Conservation (phyloP, 2,329 filamentous ascomycete genomes). For the Botrytis sinoallii region DNA sequence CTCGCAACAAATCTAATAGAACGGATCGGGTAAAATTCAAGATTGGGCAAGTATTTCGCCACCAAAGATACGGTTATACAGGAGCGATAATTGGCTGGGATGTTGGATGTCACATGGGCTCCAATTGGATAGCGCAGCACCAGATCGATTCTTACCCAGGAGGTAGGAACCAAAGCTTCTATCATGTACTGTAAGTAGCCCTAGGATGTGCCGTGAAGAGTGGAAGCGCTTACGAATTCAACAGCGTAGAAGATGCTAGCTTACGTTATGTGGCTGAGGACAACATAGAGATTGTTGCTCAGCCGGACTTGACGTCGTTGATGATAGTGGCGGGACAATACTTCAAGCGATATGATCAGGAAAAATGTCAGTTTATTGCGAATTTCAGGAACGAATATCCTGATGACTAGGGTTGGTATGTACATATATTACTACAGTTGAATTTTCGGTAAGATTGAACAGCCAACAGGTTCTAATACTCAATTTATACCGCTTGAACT, state of each 20-base stretch:
- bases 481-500: conserved; percentile 4
- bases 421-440: conserved; percentile 6
- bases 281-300: conserved; percentile 65
- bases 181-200: conserved; percentile 75
- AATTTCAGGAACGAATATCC: conserved; percentile 83
- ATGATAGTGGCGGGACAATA: conserved; percentile 74
- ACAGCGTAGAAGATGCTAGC: conserved; percentile 62
- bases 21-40: conserved; percentile 56
- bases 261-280: conserved; percentile 76
- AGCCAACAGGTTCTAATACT: neutral
- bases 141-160: conserved; percentile 57
- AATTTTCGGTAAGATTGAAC: neutral
- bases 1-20: conserved; percentile 27
- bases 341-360: conserved; percentile 80
- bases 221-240: conserved; percentile 32
- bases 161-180: conserved; percentile 69
- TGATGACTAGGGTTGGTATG: conserved; percentile 58
- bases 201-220: conserved; percentile 10
- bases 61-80: conserved; percentile 74
- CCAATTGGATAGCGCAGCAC: conserved; percentile 61
- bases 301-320: conserved; percentile 55
- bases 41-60: conserved; percentile 81
- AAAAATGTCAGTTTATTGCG: conserved; percentile 69
- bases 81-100: conserved; percentile 87
- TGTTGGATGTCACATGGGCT: conserved; percentile 53